Evolutionary conservation across 768 basidiomycete species (phyloP), one percentile per base, ranked within the genome.

Genomic region (Tremella fuciformis): DNA sequence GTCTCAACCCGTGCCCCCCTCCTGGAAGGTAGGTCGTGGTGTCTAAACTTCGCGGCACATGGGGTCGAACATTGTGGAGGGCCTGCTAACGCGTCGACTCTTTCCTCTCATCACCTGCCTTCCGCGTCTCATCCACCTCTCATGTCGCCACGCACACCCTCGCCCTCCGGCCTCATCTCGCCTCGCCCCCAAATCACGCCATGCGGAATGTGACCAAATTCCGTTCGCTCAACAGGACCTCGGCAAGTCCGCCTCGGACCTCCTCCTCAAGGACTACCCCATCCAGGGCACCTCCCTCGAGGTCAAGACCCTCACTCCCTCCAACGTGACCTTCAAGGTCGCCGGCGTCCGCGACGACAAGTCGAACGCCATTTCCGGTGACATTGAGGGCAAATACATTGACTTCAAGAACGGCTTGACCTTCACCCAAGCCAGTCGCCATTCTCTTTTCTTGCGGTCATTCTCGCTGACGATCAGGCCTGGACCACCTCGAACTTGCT

Each of bases 401-500:
- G 87, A 97, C 83, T 84, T 84, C 81, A 85, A 86, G 80, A 91
- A 94, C 79, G 96, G 96, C 64, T 82, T 98, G 73, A 86, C 86
- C 77, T 82, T 96, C 83, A 98, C 96, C 69, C 77, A 78, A 70
- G 75, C 75, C 55, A 57, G 75, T 73, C 44, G 13, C 39, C 18
- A 29, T 26, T 37, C 52, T 13, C 8, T 46, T 50, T 34, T 3
- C 18, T 24, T 15, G 9, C 46, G 53, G 22, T 13, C 9, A 29
- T 2, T 13, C n/a, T 50, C 11, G 46, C 42, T 50, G 49, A 16
- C 1, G 34, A 15, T 29, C 84, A 94, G 81, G 84, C 88, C 57
- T 99, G 96, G 96, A 91, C 90, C 55, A 97, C 94, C 73, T 70
- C 84, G 77, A 99, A 99, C 83, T 79, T 87, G 75, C 88, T 99